phyloP scores from a whole-genome alignment of 306 rosid genomes.

The Macrotyloma uniflorum region DNA sequence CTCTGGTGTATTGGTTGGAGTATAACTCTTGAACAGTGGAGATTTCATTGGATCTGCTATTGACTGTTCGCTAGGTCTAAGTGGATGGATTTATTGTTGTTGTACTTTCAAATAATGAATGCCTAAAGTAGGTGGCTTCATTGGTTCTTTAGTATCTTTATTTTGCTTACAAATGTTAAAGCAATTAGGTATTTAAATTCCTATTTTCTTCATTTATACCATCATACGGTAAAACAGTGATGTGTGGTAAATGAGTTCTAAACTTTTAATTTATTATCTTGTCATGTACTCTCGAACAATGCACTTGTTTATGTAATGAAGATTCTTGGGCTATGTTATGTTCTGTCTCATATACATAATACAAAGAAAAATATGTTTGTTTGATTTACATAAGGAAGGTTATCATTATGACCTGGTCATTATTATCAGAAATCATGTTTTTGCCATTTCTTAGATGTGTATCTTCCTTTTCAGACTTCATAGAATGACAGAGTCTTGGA shows the following conservation, averaged over 20 bases:
- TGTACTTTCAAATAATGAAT: constrained; percentile 5
- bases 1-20: background rate
- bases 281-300: constrained; percentile 3
- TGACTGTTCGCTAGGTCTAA: constrained; percentile 8
- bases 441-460: constrained; percentile 34
- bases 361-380: constrained; percentile 7
- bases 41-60: background rate
- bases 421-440: constrained; percentile 18
- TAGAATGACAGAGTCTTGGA: constrained; percentile 89
- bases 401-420: constrained; percentile 12
- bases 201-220: constrained; percentile 4
- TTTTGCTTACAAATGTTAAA: constrained; percentile 4
- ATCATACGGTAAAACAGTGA: background rate
- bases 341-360: constrained; percentile 6
- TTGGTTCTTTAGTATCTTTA: constrained; percentile 1
- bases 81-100: background rate
- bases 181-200: background rate
- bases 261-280: background rate
- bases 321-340: constrained; percentile 14
- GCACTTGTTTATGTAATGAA: background rate
- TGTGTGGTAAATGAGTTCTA: constrained; percentile 24
- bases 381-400: constrained; percentile 14
- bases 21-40: background rate
- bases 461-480: constrained; percentile 68
- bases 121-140: constrained; percentile 20